Evolutionary conservation across 345 rosid genomes (phyloP), one percentile per base, ranked within the genome.

Genomic region (Eucalyptus brandiana): DNA sequence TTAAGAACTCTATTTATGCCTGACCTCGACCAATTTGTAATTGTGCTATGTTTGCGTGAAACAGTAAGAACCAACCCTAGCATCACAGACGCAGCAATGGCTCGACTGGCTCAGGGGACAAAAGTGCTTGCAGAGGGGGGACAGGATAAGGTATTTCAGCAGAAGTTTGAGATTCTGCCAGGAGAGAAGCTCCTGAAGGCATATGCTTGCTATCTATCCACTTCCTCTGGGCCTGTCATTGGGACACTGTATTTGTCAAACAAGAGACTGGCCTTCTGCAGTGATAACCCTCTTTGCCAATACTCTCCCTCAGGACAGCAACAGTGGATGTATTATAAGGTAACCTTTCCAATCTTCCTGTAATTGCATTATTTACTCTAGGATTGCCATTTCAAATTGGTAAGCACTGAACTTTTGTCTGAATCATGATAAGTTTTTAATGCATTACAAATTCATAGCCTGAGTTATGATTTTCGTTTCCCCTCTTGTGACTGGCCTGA

Each of bases 101-200:
- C 97, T 62, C 96, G 97, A 93, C 93, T 97, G 86, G 28, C 96
- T 88, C 97, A 95, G 85, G 99, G 98, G 80, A 94, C 97, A 80
- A 96, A 93, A 91, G 91, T 96, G 86, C 88, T 97, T 14, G 80
- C 95, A 19, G 98, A 96, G 94, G 99, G 99, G 92, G 99, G 97
- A 60, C 93, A 93, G 67, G 95, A 95, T n/a, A 96, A 92, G 93
- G 92, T 96, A 87, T 97, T 96, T 91, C 95, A 92, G 88, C 97
- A 93, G 50, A 94, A 94, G n/a, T 97, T 97, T 91, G 94, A 93
- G 86, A 87, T 56, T 54, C 83, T 93, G 60, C 87, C 94, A 0
- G 93, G 93, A 80, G 99, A 96, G 93, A 97, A 94, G 94, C 97
- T 97, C 81, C 48, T 95, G 87, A 95, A 95, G 56, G 90, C 99